Base-by-base conservation (phyloP, 2,329 filamentous ascomycete genomes). In the Paecilomyces fulvus region DNA sequence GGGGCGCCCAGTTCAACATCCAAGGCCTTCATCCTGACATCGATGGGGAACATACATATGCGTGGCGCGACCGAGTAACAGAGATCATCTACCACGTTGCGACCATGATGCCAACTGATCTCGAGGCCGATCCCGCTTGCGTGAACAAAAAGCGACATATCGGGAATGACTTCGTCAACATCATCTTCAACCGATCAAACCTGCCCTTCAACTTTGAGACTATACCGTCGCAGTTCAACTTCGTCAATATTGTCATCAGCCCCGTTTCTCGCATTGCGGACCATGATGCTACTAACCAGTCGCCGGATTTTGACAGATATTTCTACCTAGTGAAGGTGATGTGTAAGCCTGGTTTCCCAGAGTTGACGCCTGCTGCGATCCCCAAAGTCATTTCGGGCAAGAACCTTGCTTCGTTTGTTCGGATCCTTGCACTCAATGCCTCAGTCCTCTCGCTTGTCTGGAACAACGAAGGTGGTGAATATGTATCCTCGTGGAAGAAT, bases 141-240 rank as follows among this genome's bases (percentile, higher is more conserved):
- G 85, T 87, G 59, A 81, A 84, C 70, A 99, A 99, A 77, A 99
- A 99, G 74, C 82, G 86, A 2, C 95, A 97, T 67, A 94, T 97
- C 59, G 94, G 94, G 57, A 99, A 99, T 68, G 94, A 97, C 72
- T 95, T 90, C 70, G 94, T 99, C 68, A 97, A 96, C 69, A 95
- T 99, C 64, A 87, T 99, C 57, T 99, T 95, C 80, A 99, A 99
- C 70, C 90, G 95, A 66, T 96, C 92, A 1, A 92, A 94, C n/a
- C 73, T 86, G 51, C 87, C 89, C 0, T 97, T 96, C 76, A 82
- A 83, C 55, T 95, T 96, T 69, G 84, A 96, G 69, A 96, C 90
- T 0, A 95, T 99, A 64, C 90, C 90, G 0, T 95, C 91, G 0
- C 88, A 92, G 56, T 96, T 99, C 79, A 97, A 96, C 69, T 96